A percentile compares a stretch with the other conserved stretches of the same genome.
These are phyloP conservation scores for Aureobasidium sp. DNA, from an alignment of 2,329 filamentous ascomycete species.

Conservation along the genomic window DNA sequence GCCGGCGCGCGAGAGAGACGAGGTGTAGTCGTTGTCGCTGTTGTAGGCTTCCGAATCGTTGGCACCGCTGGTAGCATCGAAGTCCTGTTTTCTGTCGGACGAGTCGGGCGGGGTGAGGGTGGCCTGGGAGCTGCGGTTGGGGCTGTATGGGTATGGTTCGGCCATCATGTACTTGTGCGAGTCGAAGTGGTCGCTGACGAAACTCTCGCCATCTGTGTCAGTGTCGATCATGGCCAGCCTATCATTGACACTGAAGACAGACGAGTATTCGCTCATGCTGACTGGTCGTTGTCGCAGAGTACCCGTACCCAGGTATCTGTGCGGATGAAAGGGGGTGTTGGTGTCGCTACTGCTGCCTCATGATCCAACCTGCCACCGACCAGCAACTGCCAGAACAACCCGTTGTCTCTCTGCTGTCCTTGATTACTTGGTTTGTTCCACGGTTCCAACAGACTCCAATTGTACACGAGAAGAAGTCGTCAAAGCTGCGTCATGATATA, in stretches of 20 bases:
- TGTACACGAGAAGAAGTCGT: neutral
- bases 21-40: slow-evolving; percentile 7
- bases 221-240: slow-evolving; percentile 45
- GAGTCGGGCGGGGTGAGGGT: slow-evolving; percentile 4
- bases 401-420: neutral
- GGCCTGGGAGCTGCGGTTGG: slow-evolving; percentile 22
- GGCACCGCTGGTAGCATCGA: slow-evolving; percentile 29
- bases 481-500: slow-evolving; percentile 4
- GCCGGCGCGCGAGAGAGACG: slow-evolving; percentile 48
- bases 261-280: slow-evolving; percentile 37
- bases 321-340: neutral
- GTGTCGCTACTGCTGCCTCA: slow-evolving; percentile 14
- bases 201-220: slow-evolving; percentile 32
- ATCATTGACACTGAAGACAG: slow-evolving; percentile 47
- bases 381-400: neutral
- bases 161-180: slow-evolving; percentile 68
- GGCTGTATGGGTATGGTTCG: slow-evolving; percentile 46
- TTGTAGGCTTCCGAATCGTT: slow-evolving; percentile 44
- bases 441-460: neutral
- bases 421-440: neutral
- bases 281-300: neutral
- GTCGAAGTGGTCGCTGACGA: slow-evolving; percentile 46
- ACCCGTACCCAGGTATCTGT: neutral
- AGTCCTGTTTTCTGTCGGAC: slow-evolving; percentile 27
- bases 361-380: neutral